Base-by-base conservation (phyloP, 805 yeast species). In the Candida sphagnicola region DNA sequence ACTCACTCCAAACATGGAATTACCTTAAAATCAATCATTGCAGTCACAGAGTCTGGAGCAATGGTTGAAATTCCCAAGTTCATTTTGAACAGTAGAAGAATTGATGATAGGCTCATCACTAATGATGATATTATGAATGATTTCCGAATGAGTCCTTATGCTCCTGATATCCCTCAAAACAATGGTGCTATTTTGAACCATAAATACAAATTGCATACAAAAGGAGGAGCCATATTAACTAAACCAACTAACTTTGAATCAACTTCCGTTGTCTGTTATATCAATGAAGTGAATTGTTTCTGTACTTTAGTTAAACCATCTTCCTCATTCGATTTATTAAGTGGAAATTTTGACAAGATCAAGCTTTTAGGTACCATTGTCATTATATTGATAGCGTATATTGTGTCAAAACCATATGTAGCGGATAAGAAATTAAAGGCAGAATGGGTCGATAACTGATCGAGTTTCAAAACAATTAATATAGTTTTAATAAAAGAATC, bases 281-380 rank as follows among this genome's bases (percentile, higher is more conserved):
- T 78, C 32, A 86, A 83, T 14, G 44, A 52, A 19, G 59, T 70
- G 33, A 95, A 87, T 54, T 57, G 84, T 5, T 90, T 85, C 63
- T 85, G 90, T 53, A 82, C 95, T 0, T 70, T 78, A 40, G 71
- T 85, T 13, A 75, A 83, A 36, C 96, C 98, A 0, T 86, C 96
- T 0, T 76, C 77, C 31, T 85, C 87, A 28, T 90, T 86, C 61
- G 99, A 91, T 61, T 68, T 77, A 36, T 70, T 91, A 56, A 75
- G 80, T 18, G 62, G 71, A 21, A 69, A 72, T 37, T 93, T 93
- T 54, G 87, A 82, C 49, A 83, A 78, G 51, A 54, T 65, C 11
- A 82, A 79, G 48, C 71, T 91, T 31, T 34, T 83, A 5, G 44
- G 69, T 4, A 85, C 96, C 1, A 71, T 90, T 2, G 58, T 61